phyloP scores from a whole-genome alignment of 192 early-diverging fungal genomes.

The Linnemannia hyalina region DNA sequence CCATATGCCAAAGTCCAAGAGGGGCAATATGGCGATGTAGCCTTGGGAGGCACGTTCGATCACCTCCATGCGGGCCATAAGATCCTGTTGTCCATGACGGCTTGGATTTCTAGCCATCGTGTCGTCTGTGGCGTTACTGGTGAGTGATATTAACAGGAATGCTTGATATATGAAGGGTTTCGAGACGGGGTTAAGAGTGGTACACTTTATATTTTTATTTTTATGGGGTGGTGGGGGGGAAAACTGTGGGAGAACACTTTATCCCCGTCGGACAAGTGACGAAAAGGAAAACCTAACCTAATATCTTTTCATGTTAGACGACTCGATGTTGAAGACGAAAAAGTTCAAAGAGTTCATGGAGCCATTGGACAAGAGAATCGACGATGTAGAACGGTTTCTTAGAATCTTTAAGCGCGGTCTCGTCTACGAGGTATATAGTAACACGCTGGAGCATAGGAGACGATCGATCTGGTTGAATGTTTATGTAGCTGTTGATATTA shows the following conservation, averaged over 20 bases:
- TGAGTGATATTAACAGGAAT: constrained; percentile 38
- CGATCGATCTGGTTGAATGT: background rate
- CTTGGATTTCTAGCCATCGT: constrained; percentile 72
- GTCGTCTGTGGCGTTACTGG: constrained; percentile 83
- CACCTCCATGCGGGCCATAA: constrained; percentile 96
- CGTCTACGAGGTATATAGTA: constrained; percentile 54
- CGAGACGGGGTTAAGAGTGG: too few relatives aligned
- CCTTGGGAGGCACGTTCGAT: constrained; percentile 97
- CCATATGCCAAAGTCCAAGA: constrained; percentile 24
- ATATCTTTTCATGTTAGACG: constrained; percentile 50
- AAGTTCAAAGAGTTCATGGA: constrained; percentile 77
- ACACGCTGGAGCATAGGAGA: background rate
- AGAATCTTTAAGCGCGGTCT: constrained; percentile 61
- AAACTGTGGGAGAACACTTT: background rate
- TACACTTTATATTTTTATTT: background rate
- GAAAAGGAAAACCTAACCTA: background rate
- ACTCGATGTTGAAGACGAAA: constrained; percentile 78
- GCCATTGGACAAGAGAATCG: constrained; percentile 70
- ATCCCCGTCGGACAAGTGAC: background rate
- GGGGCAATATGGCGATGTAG: constrained; percentile 66
- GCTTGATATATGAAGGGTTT: background rate
- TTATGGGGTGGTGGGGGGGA: background rate
- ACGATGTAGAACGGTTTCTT: constrained; percentile 74
- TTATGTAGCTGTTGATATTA: background rate
- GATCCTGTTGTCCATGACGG: constrained; percentile 88